Conservation (phyloP, 2,329 filamentous ascomycete genomes). For the Mycosphaerelloides madeirae region DNA sequence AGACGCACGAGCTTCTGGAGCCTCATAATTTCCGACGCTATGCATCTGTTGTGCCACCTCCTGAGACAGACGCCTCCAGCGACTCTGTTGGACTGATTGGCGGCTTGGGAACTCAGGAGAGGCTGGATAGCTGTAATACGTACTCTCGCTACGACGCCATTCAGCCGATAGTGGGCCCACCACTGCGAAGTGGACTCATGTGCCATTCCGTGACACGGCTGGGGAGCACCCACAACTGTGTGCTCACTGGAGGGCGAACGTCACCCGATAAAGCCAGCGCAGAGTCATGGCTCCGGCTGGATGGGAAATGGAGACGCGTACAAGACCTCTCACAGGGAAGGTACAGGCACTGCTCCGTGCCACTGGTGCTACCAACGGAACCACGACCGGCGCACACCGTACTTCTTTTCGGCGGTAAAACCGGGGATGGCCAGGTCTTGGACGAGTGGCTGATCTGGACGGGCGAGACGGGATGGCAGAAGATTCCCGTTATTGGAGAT, state of each 20-base stretch:
- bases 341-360: slow-evolving; percentile 67
- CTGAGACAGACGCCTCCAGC: slow-evolving; percentile 22
- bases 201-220: slow-evolving; percentile 73
- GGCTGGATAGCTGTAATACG: slow-evolving; percentile 45
- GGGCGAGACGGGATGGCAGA: slow-evolving; percentile 49
- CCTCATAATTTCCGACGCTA: slow-evolving; percentile 35
- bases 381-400: slow-evolving; percentile 33
- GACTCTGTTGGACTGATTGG: slow-evolving; percentile 39
- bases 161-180: slow-evolving; percentile 24
- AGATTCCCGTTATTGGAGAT: slow-evolving; percentile 30
- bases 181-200: slow-evolving; percentile 46
- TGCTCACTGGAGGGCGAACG: slow-evolving; percentile 73
- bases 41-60: slow-evolving; percentile 34
- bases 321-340: slow-evolving; percentile 64
- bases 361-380: slow-evolving; percentile 34
- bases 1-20: slow-evolving; percentile 26
- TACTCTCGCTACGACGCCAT: slow-evolving; percentile 32
- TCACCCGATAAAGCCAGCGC: slow-evolving; percentile 65
- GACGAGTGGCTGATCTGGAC: slow-evolving; percentile 45
- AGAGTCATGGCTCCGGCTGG: slow-evolving; percentile 71
- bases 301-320: slow-evolving; percentile 58
- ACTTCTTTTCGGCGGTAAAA: slow-evolving; percentile 45
- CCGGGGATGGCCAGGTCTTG: slow-evolving; percentile 38
- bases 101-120: slow-evolving; percentile 45
- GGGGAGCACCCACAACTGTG: slow-evolving; percentile 47